Evolutionary conservation across 2,329 filamentous ascomycete genomes (phyloP).

Genomic region (Curvularia hawaiiensis): DNA sequence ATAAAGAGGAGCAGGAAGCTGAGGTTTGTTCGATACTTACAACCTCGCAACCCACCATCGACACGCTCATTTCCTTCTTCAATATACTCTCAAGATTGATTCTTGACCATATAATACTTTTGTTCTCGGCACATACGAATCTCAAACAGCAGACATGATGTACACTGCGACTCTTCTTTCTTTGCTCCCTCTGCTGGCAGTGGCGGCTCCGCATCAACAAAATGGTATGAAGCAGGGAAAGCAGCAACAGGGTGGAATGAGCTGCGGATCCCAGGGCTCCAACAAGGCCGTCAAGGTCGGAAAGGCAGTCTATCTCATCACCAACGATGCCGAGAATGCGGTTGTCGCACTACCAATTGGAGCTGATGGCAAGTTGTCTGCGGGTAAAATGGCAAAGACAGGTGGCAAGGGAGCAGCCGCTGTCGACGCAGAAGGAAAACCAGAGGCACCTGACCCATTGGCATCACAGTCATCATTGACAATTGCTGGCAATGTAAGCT

Average conservation of each 20-base stretch:
- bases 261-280: slow-evolving; percentile 1
- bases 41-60: neutral
- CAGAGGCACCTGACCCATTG: slow-evolving; percentile 57
- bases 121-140: neutral
- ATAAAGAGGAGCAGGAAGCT: neutral
- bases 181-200: slow-evolving; percentile 6
- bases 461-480: slow-evolving; percentile 58
- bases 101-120: neutral
- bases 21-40: neutral
- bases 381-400: slow-evolving; percentile 52
- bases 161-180: slow-evolving; percentile 7
- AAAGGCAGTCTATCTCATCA: slow-evolving; percentile 62
- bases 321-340: slow-evolving; percentile 58
- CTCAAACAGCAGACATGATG: neutral
- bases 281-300: slow-evolving; percentile 13
- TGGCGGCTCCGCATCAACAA: slow-evolving; percentile 12
- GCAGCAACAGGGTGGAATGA: slow-evolving; percentile 1
- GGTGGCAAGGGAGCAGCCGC: slow-evolving; percentile 55
- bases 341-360: slow-evolving; percentile 58
- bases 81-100: neutral
- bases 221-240: neutral
- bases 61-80: neutral
- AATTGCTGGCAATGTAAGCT: slow-evolving; percentile 59
- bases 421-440: slow-evolving; percentile 45
- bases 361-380: slow-evolving; percentile 54